Conservation (phyloP, 2,329 filamentous ascomycete genomes). For the Ilyonectria sp. region DNA sequence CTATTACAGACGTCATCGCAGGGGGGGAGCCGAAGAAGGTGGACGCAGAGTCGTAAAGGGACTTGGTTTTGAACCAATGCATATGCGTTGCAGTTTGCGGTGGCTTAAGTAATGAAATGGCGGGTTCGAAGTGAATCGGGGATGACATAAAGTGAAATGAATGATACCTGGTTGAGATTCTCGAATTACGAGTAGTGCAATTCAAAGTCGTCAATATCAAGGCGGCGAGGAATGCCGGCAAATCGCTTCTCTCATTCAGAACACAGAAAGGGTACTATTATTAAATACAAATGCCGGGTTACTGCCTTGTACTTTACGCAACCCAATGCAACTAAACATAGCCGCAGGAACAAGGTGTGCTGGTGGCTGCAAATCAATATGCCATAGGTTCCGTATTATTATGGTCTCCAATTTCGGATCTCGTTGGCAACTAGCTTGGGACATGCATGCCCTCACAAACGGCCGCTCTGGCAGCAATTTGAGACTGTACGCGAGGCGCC, state of each 20-base stretch:
- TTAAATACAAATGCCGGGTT: background rate
- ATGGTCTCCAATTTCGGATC: background rate
- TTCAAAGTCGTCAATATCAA: background rate
- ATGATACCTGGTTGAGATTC: constrained; percentile 24
- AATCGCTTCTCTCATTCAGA: background rate
- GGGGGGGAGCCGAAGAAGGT: constrained; percentile 33
- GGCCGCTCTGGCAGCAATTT: no score
- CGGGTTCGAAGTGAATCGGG: background rate
- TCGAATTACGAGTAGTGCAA: constrained; percentile 1
- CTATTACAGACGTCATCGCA: constrained; percentile 75
- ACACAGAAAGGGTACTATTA: background rate
- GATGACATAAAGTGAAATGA: constrained; percentile 6
- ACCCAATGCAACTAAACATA: no score
- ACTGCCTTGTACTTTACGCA: no score
- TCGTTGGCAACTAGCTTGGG: no score
- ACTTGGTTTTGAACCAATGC: background rate
- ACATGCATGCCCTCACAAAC: no score
- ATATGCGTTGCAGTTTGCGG: constrained; percentile 12
- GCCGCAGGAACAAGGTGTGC: no score
- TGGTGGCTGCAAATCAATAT: background rate
- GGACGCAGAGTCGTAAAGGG: constrained; percentile 36
- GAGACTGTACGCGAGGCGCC: no score
- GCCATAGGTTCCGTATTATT: background rate
- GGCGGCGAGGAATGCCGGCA: background rate
- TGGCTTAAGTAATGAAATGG: constrained; percentile 15